Base-by-base conservation (phyloP, 2,329 filamentous ascomycete species). In the Aspergillus vadensis region DNA sequence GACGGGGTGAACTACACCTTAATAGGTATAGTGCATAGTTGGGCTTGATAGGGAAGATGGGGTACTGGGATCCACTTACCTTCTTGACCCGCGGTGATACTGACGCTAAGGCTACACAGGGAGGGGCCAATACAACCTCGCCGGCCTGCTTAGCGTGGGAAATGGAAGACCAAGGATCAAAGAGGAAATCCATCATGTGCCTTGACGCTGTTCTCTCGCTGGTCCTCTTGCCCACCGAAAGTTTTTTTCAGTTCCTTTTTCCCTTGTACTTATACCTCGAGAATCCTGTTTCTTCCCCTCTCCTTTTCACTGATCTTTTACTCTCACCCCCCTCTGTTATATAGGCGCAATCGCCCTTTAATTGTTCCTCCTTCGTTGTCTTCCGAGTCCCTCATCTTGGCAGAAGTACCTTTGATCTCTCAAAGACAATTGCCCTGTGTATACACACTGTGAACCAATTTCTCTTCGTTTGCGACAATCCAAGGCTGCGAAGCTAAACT, bases 61-160 rank as follows among this genome's bases (percentile, higher is more conserved):
- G 53, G 53, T 32, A 47, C 30, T 21, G 17, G 25, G 50, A 32
- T 53, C 50, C 36, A 44, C 53, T 30, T 36, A 25, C 27, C 53
- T n/a, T 38, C 30, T 53, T 38, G n/a, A 53, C 51, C 36, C 25
- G 53, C 53, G 39, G 52, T 55, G 27, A 36, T 43, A 30, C 44
- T 30, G 38, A 14, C 53, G 53, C 53, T 55, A 55, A 55, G n/a
- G 39, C 53, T 44, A 25, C 53, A 17, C 19, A 17, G 32, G 38
- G 52, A 55, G 52, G 52, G 52, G 39, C 53, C 53, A 36, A 55
- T 47, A 55, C 39, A 55, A 30, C 53, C 53, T 55, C 25, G 53
- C 25, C 32, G 27, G 47, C 32, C 23, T 19, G 17, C 27, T 50
- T 30, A 50, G 9, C 25, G 23, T 47, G 39, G 41, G 23, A 36